Evolutionary conservation across 2,329 filamentous ascomycete species (phyloP), one percentile per base, ranked within the genome.

Genomic region (Sclerotinia glacialis): DNA sequence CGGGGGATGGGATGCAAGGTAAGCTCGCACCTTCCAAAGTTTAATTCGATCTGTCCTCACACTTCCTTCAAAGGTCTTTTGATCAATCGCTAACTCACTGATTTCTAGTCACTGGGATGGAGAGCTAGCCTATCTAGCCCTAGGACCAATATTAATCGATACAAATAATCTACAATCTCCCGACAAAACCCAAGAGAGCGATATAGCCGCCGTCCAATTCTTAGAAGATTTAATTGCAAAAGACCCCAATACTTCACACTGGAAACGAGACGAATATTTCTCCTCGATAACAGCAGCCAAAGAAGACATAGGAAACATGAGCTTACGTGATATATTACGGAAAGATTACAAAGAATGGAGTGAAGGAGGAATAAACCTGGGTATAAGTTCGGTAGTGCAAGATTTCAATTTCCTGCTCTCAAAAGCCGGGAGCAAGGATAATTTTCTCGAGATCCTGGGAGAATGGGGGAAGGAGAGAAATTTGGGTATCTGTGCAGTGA

Each of bases 311-410:
- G 84, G 83, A 3, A 71, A 75, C 0, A 78, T 95, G 55, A 80
- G 78, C 47, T 77, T 92, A 71, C 79, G 83, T 28, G 91, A 93
- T 71, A 83, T 93, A 49, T 78, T 94, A 63, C 83, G 89, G 70
- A 94, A 94, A 77, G 91, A 96, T 78, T 96, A 93, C 78, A 96
- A 96, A 79, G 83, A 90, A 74, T 95, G 91, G 91, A 79, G 78
- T 14, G 85, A 86, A 65, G 79, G 79, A 14, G 75, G 74, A 0
- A 74, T 86, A 47, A 81, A 78, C 23, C 81, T 94, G 5, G 91
- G 91, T n/a, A 86, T 91, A 65, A 85, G 86, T 72, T 85, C 85
- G 52, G 81, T 89, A 3, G 85, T 90, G 3, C 86, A 86, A 71
- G 78, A 83, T n/a, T 77, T 93, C 7, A 77, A 78, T 5, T 90